Conservation (phyloP, 257 asterid genomes). For the Leonotis leonurus region DNA sequence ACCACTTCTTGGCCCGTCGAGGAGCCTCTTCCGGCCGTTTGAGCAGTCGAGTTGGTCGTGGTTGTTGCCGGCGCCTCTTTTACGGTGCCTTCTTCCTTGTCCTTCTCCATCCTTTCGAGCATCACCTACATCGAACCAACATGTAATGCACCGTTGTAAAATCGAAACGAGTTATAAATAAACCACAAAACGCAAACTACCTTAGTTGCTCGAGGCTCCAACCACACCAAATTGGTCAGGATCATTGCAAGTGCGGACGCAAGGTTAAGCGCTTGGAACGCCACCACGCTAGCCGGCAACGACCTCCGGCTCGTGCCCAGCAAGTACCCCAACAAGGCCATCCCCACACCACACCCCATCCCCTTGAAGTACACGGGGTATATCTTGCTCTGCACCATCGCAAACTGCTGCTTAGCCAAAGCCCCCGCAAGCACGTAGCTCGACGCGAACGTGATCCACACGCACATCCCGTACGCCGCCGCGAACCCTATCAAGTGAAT, state of each 20-base stretch:
- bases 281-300: slow-evolving; percentile 4
- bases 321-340: slow-evolving; percentile 49
- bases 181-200: slow-evolving; percentile 24
- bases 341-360: slow-evolving; percentile 53
- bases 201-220: slow-evolving; percentile 79
- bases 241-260: slow-evolving; percentile 33
- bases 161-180: no score
- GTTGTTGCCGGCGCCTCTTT: slow-evolving; percentile 13
- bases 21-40: slow-evolving; percentile 18
- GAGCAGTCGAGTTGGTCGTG: slow-evolving; percentile 9
- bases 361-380: slow-evolving; percentile 70
- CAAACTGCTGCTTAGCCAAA: slow-evolving; percentile 70
- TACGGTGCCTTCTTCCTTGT: slow-evolving; percentile 60
- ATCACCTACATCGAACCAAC: slow-evolving; percentile 64
- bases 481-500: slow-evolving; percentile 49
- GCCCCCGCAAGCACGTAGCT: slow-evolving; percentile 54
- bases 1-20: slow-evolving; percentile 1
- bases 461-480: slow-evolving; percentile 60
- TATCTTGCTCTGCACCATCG: slow-evolving; percentile 59
- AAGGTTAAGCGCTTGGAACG: slow-evolving; percentile 38
- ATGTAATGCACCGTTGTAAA: no score
- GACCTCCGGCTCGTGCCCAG: slow-evolving; percentile 15
- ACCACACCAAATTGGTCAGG: slow-evolving; percentile 38
- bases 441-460: slow-evolving; percentile 73
- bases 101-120: slow-evolving; percentile 64